Evolutionary conservation across 2,329 filamentous ascomycete species (phyloP), one percentile per base, ranked within the genome.

Genomic region (Calonectria ilicicola): DNA sequence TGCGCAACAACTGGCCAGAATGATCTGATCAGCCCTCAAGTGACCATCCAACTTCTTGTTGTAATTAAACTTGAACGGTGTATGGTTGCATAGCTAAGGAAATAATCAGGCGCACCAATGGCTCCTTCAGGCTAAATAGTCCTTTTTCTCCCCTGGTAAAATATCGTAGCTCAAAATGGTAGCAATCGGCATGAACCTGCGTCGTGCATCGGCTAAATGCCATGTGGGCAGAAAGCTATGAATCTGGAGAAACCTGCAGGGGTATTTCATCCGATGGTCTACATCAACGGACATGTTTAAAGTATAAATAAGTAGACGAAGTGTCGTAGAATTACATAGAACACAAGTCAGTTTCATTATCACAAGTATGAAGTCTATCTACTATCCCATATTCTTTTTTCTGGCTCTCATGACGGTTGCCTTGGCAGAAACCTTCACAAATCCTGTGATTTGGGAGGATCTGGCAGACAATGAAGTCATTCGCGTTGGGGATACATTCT

Each of bases 381-480:
- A 23, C 27, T 10, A 7, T 12, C 19, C n/a, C 12, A 1, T 21
- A 7, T 10, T 21, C 27, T 35, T 27, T 21, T 56, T 42, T 10
- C 21, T 60, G 19, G n/a, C 38, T 4, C 21, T 44, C 12, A 8
- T 44, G 6, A 21, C 35, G 6, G 4, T 62, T 19, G 23, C 38
- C 2, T 27, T 19, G 2, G 58, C 58, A 21, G 58, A 63, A 46
- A 46, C 38, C 38, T 87, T 88, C 76, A 82, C 79, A 17, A 90
- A 91, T 75, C 89, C 89, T 0, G 82, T 90, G n/a, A 80, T 91
- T 2, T 91, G 86, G 83, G 83, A 89, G 66, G 89, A 91, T 75
- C 84, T 89, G 42, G 86, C 89, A 0, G 89, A 91, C 74, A 83
- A 88, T 21, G 89, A 91, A 75, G 83, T 91, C 19, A 84, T 87